phyloP scores from a whole-genome alignment of 805 yeast genomes.

The Yarrowia bubula region DNA sequence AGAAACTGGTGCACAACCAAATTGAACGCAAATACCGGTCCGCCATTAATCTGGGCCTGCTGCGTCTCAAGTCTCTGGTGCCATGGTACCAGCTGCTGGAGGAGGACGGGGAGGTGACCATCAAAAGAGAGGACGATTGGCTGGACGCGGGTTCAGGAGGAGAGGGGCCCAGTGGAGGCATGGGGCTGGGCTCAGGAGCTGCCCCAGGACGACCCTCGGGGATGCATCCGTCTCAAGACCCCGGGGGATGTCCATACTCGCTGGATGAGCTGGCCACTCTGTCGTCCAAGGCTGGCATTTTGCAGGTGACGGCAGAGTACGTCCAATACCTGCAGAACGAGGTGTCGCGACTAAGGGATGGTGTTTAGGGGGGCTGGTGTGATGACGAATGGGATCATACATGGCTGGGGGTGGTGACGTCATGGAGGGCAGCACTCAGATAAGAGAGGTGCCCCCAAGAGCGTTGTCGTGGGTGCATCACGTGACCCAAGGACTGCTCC shows the following conservation, averaged over 20 bases:
- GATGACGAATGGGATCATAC: neutral
- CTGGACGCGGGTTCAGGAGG: neutral
- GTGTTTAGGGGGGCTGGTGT: neutral
- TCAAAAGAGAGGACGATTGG: conserved; percentile 3
- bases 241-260: neutral
- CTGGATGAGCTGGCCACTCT: conserved; percentile 5
- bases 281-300: neutral
- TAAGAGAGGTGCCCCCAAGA: too few relatives aligned
- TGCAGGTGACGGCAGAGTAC: conserved; percentile 10
- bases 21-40: conserved; percentile 15
- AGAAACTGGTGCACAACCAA: conserved; percentile 9
- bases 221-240: neutral
- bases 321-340: conserved; percentile 8
- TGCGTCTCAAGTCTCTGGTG: neutral
- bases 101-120: neutral
- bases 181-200: neutral
- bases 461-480: too few relatives aligned
- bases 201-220: neutral
- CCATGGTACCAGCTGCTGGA: conserved; percentile 15
- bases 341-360: neutral
- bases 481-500: too few relatives aligned
- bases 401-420: neutral
- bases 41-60: neutral
- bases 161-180: neutral
- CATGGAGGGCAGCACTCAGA: too few relatives aligned